Percentiles rank a stretch among this genome's conserved stretches.
Evolutionary conservation across 495 filamentous ascomycete genomes (phyloP).

Genomic region (Bathelium albidoporum): DNA sequence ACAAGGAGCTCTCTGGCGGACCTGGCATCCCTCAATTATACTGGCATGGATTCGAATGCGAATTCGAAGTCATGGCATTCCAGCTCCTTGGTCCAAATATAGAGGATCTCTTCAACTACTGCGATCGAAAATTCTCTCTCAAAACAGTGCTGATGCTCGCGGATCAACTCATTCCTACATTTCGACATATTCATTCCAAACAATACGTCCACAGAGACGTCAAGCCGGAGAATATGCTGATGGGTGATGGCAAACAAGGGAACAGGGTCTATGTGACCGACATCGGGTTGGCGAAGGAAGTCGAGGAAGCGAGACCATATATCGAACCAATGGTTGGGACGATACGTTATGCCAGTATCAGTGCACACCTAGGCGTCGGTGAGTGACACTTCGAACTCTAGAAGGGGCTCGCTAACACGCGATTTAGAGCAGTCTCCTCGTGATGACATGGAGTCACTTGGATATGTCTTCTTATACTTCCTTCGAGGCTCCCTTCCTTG

Average conservation of each 20-base stretch:
- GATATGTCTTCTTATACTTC: conserved; percentile 34
- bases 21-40: conserved; percentile 28
- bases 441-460: conserved; percentile 36
- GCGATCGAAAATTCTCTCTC: conserved; percentile 29
- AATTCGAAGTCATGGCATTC: conserved; percentile 24
- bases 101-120: conserved; percentile 30
- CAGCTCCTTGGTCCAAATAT: conserved; percentile 34
- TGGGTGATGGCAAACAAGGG: conserved; percentile 27
- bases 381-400: conserved; percentile 6
- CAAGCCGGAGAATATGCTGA: conserved; percentile 32
- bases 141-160: conserved; percentile 34
- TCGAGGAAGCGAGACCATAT: conserved; percentile 1
- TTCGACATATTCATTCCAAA: conserved; percentile 29
- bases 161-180: conserved; percentile 27
- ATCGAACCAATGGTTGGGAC: conserved; percentile 10
- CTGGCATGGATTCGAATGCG: conserved; percentile 24
- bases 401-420: conserved; percentile 14
- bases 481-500: conserved; percentile 32
- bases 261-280: conserved; percentile 27
- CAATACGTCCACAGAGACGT: conserved; percentile 30
- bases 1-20: conserved; percentile 19
- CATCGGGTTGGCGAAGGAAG: conserved; percentile 12
- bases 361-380: conserved; percentile 28
- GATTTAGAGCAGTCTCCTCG: conserved; percentile 27
- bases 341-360: conserved; percentile 26